Conservation (phyloP, 108 stramenopile species). For the Chaetoceros muelleri region DNA sequence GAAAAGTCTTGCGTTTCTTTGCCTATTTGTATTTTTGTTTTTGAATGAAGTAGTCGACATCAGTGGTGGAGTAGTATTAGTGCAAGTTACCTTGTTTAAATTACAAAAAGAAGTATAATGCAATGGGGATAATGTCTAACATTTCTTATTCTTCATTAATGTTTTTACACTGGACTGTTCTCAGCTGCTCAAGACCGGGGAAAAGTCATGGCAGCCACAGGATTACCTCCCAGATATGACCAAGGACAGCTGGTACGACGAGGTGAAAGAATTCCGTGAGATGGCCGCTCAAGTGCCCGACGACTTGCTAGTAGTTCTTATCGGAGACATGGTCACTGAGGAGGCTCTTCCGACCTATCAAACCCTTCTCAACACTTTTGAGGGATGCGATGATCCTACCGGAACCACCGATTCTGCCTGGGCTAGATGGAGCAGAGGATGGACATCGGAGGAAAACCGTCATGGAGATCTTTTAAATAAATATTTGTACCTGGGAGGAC, state of each 20-base stretch:
- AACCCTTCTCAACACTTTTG: slow-evolving; percentile 87
- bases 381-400: slow-evolving; percentile 87
- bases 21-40: background rate
- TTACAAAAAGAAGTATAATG: background rate
- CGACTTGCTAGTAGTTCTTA: slow-evolving; percentile 76
- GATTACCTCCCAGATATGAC: slow-evolving; percentile 85
- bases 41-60: no score
- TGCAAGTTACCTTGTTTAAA: no score
- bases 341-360: slow-evolving; percentile 90
- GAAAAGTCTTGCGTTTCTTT: background rate
- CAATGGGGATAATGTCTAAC: background rate
- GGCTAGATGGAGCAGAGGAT: slow-evolving; percentile 84
- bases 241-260: slow-evolving; percentile 49
- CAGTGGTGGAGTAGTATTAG: no score
- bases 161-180: background rate
- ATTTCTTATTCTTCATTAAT: slow-evolving; percentile 1
- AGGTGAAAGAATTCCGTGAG: slow-evolving; percentile 60
- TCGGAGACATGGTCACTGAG: slow-evolving; percentile 91
- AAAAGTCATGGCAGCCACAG: slow-evolving; percentile 84
- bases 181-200: slow-evolving; percentile 83
- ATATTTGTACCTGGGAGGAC: slow-evolving; percentile 78
- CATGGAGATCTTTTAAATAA: slow-evolving; percentile 90
- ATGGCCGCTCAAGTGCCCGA: slow-evolving; percentile 59
- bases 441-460: slow-evolving; percentile 90
- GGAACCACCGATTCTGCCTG: slow-evolving; percentile 76